A percentile compares a stretch with the other conserved stretches of the same genome.
Evolutionary conservation across 805 yeast species (phyloP).

Genomic region (Yamadazyma sp.): DNA sequence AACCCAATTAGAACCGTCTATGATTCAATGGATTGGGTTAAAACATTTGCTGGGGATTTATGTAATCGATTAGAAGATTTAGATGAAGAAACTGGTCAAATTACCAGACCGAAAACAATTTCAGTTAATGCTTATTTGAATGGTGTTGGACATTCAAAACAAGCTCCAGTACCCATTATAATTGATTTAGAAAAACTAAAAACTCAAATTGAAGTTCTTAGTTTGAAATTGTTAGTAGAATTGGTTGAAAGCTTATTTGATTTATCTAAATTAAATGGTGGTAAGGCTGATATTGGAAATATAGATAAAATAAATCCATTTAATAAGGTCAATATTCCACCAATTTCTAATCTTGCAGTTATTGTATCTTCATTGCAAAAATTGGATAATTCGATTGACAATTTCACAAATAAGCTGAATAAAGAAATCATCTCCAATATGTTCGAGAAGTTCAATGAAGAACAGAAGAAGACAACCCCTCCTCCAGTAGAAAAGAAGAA

Average conservation of each 20-base stretch:
- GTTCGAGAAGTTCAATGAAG: constrained; percentile 18
- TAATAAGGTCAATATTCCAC: constrained; percentile 27
- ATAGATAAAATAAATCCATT: constrained; percentile 12
- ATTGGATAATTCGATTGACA: constrained; percentile 12
- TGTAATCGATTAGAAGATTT: constrained; percentile 67
- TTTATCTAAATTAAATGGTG: constrained; percentile 21
- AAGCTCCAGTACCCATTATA: constrained; percentile 35
- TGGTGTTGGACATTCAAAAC: constrained; percentile 34
- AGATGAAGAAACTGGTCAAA: constrained; percentile 54
- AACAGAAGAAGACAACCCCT: neutral
- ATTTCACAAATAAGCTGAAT: constrained; percentile 12
- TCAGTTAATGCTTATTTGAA: constrained; percentile 29
- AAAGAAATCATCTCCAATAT: constrained; percentile 25
- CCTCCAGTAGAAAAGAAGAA: constrained; percentile 5
- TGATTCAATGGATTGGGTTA: constrained; percentile 76
- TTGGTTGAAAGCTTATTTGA: constrained; percentile 25
- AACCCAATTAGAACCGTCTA: constrained; percentile 46
- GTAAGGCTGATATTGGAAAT: constrained; percentile 13
- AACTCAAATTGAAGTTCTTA: constrained; percentile 23
- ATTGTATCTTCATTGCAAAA: constrained; percentile 43
- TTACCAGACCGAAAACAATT: constrained; percentile 57
- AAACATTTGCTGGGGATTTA: constrained; percentile 79
- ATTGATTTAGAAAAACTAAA: constrained; percentile 36
- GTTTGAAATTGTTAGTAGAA: constrained; percentile 41
- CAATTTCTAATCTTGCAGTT: constrained; percentile 50